Evolutionary conservation across 129 eudicot species (phyloP).

Genomic region (Lactuca sativa): DNA sequence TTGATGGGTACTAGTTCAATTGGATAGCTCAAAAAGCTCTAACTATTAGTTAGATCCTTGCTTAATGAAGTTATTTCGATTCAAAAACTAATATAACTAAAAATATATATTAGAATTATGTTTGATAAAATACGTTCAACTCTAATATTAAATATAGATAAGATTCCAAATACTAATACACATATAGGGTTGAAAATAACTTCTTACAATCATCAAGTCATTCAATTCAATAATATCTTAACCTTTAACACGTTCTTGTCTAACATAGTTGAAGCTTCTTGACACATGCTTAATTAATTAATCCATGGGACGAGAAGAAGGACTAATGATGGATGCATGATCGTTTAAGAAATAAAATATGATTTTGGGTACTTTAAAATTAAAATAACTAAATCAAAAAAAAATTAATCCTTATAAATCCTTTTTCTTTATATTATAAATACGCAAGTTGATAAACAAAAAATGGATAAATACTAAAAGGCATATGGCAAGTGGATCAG

Average conservation of each 20-base stretch:
- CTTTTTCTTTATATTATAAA: not conserved
- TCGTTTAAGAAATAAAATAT: not conserved
- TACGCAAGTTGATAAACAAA: constrained; percentile 18
- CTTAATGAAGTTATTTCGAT: too few relatives aligned
- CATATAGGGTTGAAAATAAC: too few relatives aligned
- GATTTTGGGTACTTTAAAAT: not conserved
- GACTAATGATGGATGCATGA: constrained; percentile 18
- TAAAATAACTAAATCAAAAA: not conserved
- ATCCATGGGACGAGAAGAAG: not conserved
- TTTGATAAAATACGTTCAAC: too few relatives aligned
- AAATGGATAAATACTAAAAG: not conserved
- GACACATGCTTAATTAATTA: constrained; percentile 5
- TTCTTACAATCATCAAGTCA: not conserved
- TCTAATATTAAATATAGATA: too few relatives aligned
- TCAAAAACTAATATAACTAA: too few relatives aligned
- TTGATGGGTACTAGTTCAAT: too few relatives aligned
- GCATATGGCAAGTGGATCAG: constrained; percentile 27
- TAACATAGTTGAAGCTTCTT: not conserved
- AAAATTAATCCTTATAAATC: constrained; percentile 10
- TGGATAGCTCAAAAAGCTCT: too few relatives aligned
- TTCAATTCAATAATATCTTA: not conserved
- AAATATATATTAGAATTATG: too few relatives aligned
- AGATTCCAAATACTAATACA: too few relatives aligned
- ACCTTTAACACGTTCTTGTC: not conserved
- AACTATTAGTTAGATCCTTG: too few relatives aligned